Evolutionary conservation across 768 basidiomycete species (phyloP).

Genomic region (Rubroboletus satanas): DNA sequence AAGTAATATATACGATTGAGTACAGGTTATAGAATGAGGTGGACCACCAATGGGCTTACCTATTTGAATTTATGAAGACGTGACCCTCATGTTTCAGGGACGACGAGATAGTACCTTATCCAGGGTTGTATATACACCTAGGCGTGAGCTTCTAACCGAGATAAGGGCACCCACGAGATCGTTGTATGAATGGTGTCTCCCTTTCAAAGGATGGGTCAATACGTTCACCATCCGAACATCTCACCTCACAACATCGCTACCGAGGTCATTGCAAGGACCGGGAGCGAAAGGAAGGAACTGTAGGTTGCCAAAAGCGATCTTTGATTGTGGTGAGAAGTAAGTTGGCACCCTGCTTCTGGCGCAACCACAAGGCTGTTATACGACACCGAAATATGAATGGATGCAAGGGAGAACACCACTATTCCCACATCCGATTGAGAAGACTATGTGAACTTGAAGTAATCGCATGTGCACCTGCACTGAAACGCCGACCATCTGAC

Average conservation of each 20-base stretch:
- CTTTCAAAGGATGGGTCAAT: background rate
- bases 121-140: background rate
- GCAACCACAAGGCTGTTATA: slow-evolving; percentile 1
- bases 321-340: background rate
- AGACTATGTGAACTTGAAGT: background rate
- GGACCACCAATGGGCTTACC: background rate
- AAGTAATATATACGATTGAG: background rate
- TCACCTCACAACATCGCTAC: background rate
- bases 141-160: background rate
- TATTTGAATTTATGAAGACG: background rate
- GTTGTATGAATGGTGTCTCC: background rate
- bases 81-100: slow-evolving; percentile 11
- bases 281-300: background rate
- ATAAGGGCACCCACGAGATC: background rate
- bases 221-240: background rate
- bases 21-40: background rate
- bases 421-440: background rate
- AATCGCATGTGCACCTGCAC: background rate
- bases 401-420: background rate
- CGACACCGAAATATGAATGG: background rate
- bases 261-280: background rate
- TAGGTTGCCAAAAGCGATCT: background rate
- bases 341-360: background rate
- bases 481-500: background rate
- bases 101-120: background rate